Conservation (phyloP, 176 grass and related monocot species). For the Ensete glaucum region DNA sequence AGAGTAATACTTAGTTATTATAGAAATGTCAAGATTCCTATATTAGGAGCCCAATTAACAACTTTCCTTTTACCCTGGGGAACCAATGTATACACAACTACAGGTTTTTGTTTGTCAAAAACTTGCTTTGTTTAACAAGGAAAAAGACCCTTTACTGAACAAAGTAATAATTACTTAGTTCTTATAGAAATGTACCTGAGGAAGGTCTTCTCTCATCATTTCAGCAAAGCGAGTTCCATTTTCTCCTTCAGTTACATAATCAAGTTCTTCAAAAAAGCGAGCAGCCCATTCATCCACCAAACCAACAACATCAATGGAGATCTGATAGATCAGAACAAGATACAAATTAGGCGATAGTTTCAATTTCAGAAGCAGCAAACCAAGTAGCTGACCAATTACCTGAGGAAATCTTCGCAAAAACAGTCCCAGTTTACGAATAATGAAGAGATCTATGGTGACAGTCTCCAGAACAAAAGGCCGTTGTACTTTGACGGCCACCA, state of each 20-base stretch:
- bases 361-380: neutral
- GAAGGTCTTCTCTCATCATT: conserved; percentile 94
- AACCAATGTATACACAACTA: no score
- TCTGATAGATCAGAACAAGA: conserved; percentile 24
- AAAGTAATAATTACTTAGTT: neutral
- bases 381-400: conserved; percentile 29
- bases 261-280: conserved; percentile 97
- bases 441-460: conserved; percentile 85
- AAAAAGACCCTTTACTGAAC: neutral
- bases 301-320: conserved; percentile 90
- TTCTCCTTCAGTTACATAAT: conserved; percentile 97
- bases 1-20: neutral
- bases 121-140: neutral
- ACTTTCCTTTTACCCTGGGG: no score
- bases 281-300: conserved; percentile 94
- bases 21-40: no score
- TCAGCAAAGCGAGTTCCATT: conserved; percentile 77
- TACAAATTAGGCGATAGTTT: neutral
- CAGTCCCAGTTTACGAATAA: conserved; percentile 81
- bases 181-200: conserved; percentile 44
- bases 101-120: neutral
- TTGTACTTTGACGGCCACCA: conserved; percentile 96
- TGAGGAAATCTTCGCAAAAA: conserved; percentile 76
- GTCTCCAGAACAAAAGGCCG: conserved; percentile 91
- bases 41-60: no score